A percentile compares a stretch with the other conserved stretches of the same genome.
Conservation (phyloP, 768 basidiomycete species). For the Amanita molliuscula region DNA sequence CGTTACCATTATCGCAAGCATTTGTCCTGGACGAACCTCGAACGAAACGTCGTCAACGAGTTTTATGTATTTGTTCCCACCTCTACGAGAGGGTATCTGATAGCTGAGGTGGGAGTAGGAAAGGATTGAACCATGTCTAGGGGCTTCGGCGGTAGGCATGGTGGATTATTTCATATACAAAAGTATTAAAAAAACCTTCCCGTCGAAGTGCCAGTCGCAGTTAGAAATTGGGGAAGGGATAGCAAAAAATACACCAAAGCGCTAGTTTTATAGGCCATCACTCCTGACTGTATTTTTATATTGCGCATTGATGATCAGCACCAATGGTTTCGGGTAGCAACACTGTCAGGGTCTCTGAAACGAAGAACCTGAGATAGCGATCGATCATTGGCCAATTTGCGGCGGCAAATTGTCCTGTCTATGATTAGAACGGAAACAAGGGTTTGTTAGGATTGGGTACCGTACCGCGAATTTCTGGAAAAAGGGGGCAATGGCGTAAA, state of each 20-base stretch:
- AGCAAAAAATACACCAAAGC: neutral
- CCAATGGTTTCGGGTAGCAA: neutral
- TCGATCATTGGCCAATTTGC: neutral
- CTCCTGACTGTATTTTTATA: neutral
- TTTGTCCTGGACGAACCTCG: conserved; percentile 25
- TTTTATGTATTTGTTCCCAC: conserved; percentile 14
- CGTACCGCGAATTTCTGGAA: too few relatives aligned
- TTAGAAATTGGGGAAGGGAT: neutral
- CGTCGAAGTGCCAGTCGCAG: neutral
- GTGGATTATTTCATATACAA: neutral
- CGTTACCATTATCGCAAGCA: conserved; percentile 33
- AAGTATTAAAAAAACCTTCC: neutral
- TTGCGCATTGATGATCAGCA: neutral
- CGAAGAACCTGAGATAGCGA: neutral
- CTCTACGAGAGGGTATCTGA: conserved; percentile 15
- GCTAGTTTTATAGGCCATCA: neutral
- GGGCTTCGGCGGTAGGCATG: neutral
- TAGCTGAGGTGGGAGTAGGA: conserved; percentile 25
- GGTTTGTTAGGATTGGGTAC: too few relatives aligned
- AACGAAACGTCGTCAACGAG: conserved; percentile 32
- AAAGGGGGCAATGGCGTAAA: too few relatives aligned
- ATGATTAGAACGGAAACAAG: too few relatives aligned
- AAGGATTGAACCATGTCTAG: conserved; percentile 15
- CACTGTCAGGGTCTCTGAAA: neutral
- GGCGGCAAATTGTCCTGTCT: too few relatives aligned